These are phyloP conservation scores for Breynia disticha DNA, from an alignment of 441 rosid genomes.

Conservation along the genomic window DNA sequence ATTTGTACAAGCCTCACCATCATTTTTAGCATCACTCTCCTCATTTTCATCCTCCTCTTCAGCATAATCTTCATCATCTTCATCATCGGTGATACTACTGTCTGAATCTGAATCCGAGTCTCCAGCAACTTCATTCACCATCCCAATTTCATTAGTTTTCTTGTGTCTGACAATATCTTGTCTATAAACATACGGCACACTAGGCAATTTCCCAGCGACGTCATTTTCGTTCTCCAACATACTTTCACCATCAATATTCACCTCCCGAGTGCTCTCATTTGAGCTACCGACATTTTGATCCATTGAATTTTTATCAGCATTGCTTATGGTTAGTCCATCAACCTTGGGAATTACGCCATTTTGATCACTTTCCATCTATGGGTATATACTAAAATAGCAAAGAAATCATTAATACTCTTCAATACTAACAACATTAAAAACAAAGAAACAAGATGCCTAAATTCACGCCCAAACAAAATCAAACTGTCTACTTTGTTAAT, in stretches of 20 bases:
- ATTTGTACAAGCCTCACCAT: conserved; percentile 23
- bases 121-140: conserved; percentile 87
- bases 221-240: conserved; percentile 18
- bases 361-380: conserved; percentile 58
- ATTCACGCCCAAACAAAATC: too few relatives aligned
- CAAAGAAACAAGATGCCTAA: neutral
- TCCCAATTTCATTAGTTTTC: conserved; percentile 47
- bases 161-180: conserved; percentile 74
- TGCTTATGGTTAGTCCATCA: conserved; percentile 26
- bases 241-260: conserved; percentile 7
- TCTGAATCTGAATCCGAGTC: conserved; percentile 67
- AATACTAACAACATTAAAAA: neutral
- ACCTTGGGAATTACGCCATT: conserved; percentile 18
- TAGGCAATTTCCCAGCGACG: conserved; percentile 27
- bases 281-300: conserved; percentile 16
- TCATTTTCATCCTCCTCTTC: conserved; percentile 26
- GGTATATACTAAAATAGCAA: conserved; percentile 1
- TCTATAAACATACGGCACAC: conserved; percentile 46
- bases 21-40: conserved; percentile 28
- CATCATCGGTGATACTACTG: conserved; percentile 52
- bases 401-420: too few relatives aligned
- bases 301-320: conserved; percentile 15
- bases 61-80: conserved; percentile 36
- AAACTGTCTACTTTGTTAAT: too few relatives aligned
- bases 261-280: conserved; percentile 20